phyloP scores from a whole-genome alignment of 1,284 basidiomycete genomes.

The Cryptococcus deneoformans region DNA sequence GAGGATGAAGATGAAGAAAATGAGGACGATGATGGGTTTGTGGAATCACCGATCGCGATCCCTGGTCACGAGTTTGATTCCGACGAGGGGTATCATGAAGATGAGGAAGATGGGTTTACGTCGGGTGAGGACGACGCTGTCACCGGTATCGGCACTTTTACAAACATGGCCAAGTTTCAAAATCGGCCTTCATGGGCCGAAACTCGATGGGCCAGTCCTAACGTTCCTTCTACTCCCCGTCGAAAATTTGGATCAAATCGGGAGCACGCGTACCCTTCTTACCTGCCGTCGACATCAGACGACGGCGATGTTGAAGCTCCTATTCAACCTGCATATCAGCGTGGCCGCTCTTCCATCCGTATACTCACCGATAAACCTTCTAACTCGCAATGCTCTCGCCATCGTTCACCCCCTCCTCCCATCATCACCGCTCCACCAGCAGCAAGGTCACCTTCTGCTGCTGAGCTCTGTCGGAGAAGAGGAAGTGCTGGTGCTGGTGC shows the following conservation, averaged over 20 bases:
- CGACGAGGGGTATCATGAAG: slow-evolving; percentile 15
- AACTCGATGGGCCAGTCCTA: not conserved
- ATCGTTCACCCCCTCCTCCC: slow-evolving; percentile 32
- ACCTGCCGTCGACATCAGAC: not conserved
- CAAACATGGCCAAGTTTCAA: not conserved
- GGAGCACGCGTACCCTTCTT: not conserved
- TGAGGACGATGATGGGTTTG: slow-evolving; percentile 11
- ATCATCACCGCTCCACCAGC: slow-evolving; percentile 22
- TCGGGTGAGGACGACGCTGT: slow-evolving; percentile 19
- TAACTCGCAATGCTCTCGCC: slow-evolving; percentile 15
- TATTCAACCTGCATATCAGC: not conserved
- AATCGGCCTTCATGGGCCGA: not conserved
- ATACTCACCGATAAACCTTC: slow-evolving; percentile 16
- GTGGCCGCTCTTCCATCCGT: slow-evolving; percentile 3
- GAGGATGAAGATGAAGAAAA: slow-evolving; percentile 6
- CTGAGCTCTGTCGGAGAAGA: slow-evolving; percentile 27
- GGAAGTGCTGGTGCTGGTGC: slow-evolving; percentile 4
- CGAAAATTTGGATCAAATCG: no score
- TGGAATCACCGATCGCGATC: slow-evolving; percentile 16
- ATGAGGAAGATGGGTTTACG: slow-evolving; percentile 24
- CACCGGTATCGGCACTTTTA: not conserved
- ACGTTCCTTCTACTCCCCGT: not conserved
- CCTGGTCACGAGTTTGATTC: slow-evolving; percentile 15
- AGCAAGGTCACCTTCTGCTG: slow-evolving; percentile 28
- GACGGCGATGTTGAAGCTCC: not conserved